phyloP scores from a whole-genome alignment of 768 basidiomycete genomes.

The Tricholomella constricta region DNA sequence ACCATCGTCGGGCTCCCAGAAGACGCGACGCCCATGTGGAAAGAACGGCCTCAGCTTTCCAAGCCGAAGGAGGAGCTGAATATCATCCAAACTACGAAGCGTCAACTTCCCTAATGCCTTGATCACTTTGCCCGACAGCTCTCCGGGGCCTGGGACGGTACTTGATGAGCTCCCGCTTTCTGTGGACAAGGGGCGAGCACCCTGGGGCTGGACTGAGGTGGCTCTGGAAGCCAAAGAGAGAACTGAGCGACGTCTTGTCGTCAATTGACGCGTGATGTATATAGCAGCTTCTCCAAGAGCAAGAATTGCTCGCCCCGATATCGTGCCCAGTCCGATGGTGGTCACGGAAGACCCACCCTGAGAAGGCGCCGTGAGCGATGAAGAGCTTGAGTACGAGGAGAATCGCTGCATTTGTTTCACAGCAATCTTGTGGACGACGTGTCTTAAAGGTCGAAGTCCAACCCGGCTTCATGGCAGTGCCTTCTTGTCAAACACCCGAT shows the following conservation, averaged over 20 bases:
- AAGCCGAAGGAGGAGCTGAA: neutral
- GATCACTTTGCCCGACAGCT: neutral
- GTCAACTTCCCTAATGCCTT: constrained; percentile 1
- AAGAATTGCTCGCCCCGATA: constrained; percentile 3
- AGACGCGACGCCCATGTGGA: constrained; percentile 1
- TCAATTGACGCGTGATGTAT: neutral
- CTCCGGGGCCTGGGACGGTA: constrained; percentile 2
- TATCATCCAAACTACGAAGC: constrained; percentile 1
- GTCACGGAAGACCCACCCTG: neutral
- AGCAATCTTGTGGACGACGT: too few species aligned
- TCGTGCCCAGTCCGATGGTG: neutral
- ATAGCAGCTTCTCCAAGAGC: constrained; percentile 1
- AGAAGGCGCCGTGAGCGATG: neutral
- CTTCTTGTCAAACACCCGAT: neutral
- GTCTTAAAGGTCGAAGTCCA: too few species aligned
- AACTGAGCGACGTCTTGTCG: neutral
- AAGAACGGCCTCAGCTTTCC: neutral
- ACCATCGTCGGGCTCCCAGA: constrained; percentile 3
- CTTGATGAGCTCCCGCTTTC: constrained; percentile 4
- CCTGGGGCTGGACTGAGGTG: neutral
- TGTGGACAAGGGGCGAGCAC: neutral
- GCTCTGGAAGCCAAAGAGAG: neutral
- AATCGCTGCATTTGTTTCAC: neutral
- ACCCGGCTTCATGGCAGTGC: neutral
- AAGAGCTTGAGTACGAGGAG: neutral